Base-by-base conservation (phyloP, 2,329 filamentous ascomycete species). In the Coniochaeta sp. region DNA sequence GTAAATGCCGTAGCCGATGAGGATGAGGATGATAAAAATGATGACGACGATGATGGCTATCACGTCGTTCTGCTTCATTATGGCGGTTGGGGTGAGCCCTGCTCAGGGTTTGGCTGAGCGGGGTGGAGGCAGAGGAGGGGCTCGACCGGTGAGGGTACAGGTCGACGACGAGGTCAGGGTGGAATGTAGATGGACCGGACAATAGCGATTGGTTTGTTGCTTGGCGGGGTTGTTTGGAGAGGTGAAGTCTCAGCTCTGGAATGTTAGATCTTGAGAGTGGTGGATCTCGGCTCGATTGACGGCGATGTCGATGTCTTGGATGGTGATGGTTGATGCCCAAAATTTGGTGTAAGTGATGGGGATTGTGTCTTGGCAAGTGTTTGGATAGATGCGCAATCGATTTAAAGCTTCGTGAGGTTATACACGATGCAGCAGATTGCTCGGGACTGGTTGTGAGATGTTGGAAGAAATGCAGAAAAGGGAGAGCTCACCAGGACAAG, bases 21-120 rank as follows among this genome's bases (percentile, higher is more conserved):
- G 69, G 51, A 80, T 79, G 47, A 86, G 75, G 48, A 85, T 68
- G 62, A 82, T 65, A 70, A 86, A 85, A 59, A 86, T 75, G 52
- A 86, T 66, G 66, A 86, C 85, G 67, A 86, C 78, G 64, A 86
- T 85, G 66, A 86, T 74, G 60, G 82, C 82, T 66, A 86, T 85
- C 61, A 80, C 78, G 67, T 85, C 77, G 77, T 86, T 86, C 71
- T 77, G 70, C 66, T 85, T 79, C 60, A 76, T 71, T 76, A 79
- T 83, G 56, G 53, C 48, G 33, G 53, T 38, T 48, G 30, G 26
- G 22, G 50, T 48, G 35, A 33, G 33, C 27, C 50, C 42, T 22
- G 52, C 24, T 33, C 18, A 26, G 26, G 27, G 28, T 16, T 18
- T 35, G 42, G 27, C 28, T 52, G 26, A 33, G 12, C 27, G 28